Evolutionary conservation across 1,284 basidiomycete genomes (phyloP), one percentile per base, ranked within the genome.

Genomic region (Hemileia vastatrix): DNA sequence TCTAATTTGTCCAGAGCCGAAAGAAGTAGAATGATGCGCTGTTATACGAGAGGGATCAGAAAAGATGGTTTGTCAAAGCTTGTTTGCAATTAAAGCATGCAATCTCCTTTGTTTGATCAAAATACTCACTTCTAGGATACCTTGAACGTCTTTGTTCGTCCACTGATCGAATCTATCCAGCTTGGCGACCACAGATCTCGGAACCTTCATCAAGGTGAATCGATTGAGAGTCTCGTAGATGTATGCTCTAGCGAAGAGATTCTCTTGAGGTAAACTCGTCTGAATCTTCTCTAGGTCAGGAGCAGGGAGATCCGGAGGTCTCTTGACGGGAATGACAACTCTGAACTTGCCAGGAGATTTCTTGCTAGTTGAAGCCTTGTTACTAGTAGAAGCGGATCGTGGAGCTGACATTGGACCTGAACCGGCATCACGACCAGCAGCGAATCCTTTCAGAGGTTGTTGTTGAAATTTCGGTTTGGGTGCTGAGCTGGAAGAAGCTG

Each of bases 221-320:
- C 70, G 68, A 1, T 70, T 65, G 53, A 71, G 64, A 56, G 66
- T 67, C 54, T 71, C 70, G 64, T 71, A 71, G 57, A 71, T 66
- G 69, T 69, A 71, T 57, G 69, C 69, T 21, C 70, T 64, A 5
- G 66, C 70, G n/a, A 67, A 64, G 50, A 71, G 55, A 52, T 71
- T 71, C 31, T 67, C 67, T 13, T 63, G 51, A 36, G 65, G 66
- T 15, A 71, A 58, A 36, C 60, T 63, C 45, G 67, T 71, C 4
- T 65, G 32, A 50, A 70, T 70, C 24, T 62, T 49, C 40, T 68
- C 64, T 8, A 70, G 59, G 11, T 50, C 24, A 11, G 70, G 70
- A 21, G 66, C 58, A 3, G 64, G 24, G 1, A 56, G 65, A 21
- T 49, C 44, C 9, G 57, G 49, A 0, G 70, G 70, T 15, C 65